A percentile compares a stretch with the other conserved stretches of the same genome.
These are phyloP conservation scores for Knoxdaviesia capensis DNA, from an alignment of 2,329 filamentous ascomycete genomes.

Conservation along the genomic window DNA sequence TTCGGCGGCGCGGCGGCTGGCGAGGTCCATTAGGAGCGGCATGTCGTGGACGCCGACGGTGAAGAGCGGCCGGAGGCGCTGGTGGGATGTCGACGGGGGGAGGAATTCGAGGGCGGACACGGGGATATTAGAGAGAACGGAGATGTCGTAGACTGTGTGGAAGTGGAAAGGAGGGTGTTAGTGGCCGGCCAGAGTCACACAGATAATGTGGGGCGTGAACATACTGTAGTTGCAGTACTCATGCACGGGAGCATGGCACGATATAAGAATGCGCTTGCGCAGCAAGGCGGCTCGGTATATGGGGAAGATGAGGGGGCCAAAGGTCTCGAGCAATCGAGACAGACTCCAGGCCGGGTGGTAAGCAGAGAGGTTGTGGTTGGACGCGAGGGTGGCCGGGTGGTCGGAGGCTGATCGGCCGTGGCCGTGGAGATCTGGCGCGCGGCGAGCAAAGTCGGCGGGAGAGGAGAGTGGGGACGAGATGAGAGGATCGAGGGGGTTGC, in stretches of 20 bases:
- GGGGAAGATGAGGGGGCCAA: slow-evolving; percentile 83
- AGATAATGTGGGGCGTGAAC: slow-evolving; percentile 5
- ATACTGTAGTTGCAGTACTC: slow-evolving; percentile 75
- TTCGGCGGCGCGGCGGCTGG: slow-evolving; percentile 5
- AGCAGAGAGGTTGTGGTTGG: slow-evolving; percentile 47
- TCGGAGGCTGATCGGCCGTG: slow-evolving; percentile 35
- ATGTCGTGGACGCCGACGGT: slow-evolving; percentile 89
- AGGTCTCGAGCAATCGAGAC: slow-evolving; percentile 54
- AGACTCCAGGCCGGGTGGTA: slow-evolving; percentile 80
- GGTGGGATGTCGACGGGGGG: slow-evolving; percentile 36
- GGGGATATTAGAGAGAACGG: slow-evolving; percentile 79
- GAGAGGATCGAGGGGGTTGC: no score
- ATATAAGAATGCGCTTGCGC: slow-evolving; percentile 72
- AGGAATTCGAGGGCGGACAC: slow-evolving; percentile 50
- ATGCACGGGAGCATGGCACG: slow-evolving; percentile 71
- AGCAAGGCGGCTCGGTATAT: slow-evolving; percentile 73
- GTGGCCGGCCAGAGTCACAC: background rate
- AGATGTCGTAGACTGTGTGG: slow-evolving; percentile 70
- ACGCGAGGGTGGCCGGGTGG: slow-evolving; percentile 33
- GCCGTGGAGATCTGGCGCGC: no score
- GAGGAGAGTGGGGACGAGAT: no score
- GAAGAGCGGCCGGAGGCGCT: slow-evolving; percentile 68
- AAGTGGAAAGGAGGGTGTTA: background rate
- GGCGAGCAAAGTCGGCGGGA: no score
- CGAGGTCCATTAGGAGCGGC: slow-evolving; percentile 46